Base-by-base conservation (phyloP, 176 grass and related monocot genomes). In the Avena sativa region DNA sequence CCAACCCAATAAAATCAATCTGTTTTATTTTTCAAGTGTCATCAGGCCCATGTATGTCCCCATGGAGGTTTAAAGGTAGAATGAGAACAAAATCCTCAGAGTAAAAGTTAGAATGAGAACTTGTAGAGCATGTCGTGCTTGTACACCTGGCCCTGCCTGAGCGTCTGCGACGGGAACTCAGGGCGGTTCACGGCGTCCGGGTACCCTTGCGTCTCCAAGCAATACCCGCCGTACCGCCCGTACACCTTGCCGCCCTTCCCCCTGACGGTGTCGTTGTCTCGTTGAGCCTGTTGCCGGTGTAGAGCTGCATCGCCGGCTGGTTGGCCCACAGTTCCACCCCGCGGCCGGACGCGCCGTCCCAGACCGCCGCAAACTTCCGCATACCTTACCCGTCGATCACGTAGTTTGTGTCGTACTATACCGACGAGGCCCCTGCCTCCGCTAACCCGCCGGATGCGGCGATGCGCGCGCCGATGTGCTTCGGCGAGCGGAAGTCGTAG, bases 161-260 rank as follows among this genome's bases (percentile, higher is more conserved):
- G 26, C 4, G 89, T 90, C 70, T 87, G 74, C 2, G 92, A 97
- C 66, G 95, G 95, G 76, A 97, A 93, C 69, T 97, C 92, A 0
- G 93, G 89, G 79, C 95, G 95, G 83, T 97, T 97, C 79, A 97
- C 93, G 28, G 93, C 90, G 68, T 97, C 95, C 0, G 88, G 85
- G 44, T 95, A 97, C 10, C 87, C 95, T 81, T 91, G 91, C 7
- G 95, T 93, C 93, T 98, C 95, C 7, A 95, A 25, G 84, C 91
- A 93, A 30, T 95, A 79, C 9, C 32, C 95, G 0, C 16, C 86
- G 48, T 92, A 79, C 23, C 38, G 50, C 8, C 46, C 76, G 56
- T 98, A 98, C 43, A 92, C 66, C 49, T 46, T 64, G 4, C 95
- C 93, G 0, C 30, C 83, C 88, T 98, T 98, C 5, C 93, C 95